These are phyloP conservation scores for Decorospora gaudefroyi DNA, from an alignment of 2,329 filamentous ascomycete species.

Conservation along the genomic window DNA sequence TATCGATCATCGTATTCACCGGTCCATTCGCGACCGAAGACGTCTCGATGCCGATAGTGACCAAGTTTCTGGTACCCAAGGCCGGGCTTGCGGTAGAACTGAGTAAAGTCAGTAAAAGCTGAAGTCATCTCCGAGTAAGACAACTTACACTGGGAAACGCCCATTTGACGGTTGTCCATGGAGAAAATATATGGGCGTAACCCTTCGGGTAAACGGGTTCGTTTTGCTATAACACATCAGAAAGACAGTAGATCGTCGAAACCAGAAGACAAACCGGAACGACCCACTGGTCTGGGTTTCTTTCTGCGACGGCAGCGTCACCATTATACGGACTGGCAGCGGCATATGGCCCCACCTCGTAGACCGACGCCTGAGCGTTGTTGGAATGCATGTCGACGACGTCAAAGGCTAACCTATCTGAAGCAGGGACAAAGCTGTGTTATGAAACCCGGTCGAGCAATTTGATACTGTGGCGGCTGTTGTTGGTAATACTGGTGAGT, in stretches of 20 bases:
- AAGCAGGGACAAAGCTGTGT: constrained; percentile 27
- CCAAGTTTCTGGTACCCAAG: constrained; percentile 33
- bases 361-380: constrained; percentile 17
- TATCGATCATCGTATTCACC: constrained; percentile 41
- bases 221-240: constrained; percentile 11
- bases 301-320: constrained; percentile 3
- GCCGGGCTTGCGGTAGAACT: constrained; percentile 34
- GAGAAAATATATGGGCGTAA: constrained; percentile 29
- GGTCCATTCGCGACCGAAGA: constrained; percentile 32
- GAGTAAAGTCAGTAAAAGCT: no score
- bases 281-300: neutral
- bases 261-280: neutral
- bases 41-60: constrained; percentile 30
- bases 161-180: constrained; percentile 30
- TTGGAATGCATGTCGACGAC: constrained; percentile 12
- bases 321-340: neutral
- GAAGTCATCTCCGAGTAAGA: no score
- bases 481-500: constrained; percentile 12
- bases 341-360: constrained; percentile 14
- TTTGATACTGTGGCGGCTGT: constrained; percentile 12
- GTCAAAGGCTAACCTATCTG: neutral
- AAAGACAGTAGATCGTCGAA: neutral
- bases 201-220: constrained; percentile 25
- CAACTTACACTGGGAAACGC: constrained; percentile 26
- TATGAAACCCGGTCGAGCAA: constrained; percentile 20